A percentile compares a stretch with the other conserved stretches of the same genome.
These are phyloP conservation scores for Sphaerulina musiva DNA, from an alignment of 2,329 filamentous ascomycete species.

Conservation along the genomic window DNA sequence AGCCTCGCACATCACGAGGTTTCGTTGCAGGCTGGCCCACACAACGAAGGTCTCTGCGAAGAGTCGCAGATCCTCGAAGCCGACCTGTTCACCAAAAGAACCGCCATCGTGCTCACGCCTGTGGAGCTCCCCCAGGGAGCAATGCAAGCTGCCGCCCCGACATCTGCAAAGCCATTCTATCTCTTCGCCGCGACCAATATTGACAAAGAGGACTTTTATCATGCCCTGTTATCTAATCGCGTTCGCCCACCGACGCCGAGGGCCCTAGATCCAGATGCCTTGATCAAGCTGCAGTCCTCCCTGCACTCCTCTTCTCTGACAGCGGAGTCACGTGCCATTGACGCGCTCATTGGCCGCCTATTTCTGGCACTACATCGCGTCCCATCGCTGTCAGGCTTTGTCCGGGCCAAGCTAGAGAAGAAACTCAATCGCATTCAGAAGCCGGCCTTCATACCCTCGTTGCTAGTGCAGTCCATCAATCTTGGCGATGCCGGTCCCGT, in stretches of 20 bases:
- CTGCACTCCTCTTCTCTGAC: conserved; percentile 80
- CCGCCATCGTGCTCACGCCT: conserved; percentile 31
- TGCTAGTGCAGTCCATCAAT: conserved; percentile 75
- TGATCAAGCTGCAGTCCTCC: conserved; percentile 82
- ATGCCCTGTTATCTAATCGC: conserved; percentile 72
- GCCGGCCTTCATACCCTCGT: conserved; percentile 78
- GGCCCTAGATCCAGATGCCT: conserved; percentile 74
- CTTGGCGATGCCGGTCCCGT: conserved; percentile 82
- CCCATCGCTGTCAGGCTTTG: conserved; percentile 67
- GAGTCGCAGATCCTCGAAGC: conserved; percentile 70
- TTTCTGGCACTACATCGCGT: conserved; percentile 88
- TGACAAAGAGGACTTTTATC: conserved; percentile 97
- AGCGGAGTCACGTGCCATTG: conserved; percentile 84
- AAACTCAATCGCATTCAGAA: conserved; percentile 93
- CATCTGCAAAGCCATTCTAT: conserved; percentile 68
- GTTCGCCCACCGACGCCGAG: conserved; percentile 62
- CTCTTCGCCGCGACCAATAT: conserved; percentile 93
- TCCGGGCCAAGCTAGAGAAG: conserved; percentile 83
- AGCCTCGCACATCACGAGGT: conserved; percentile 83
- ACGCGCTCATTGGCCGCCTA: conserved; percentile 79
- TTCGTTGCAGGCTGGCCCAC: conserved; percentile 67
- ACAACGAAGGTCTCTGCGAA: conserved; percentile 36
- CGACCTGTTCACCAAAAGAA: conserved; percentile 87
- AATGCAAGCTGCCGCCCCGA: conserved; percentile 17
- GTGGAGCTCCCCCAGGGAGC: conserved; percentile 21